phyloP scores from a whole-genome alignment of 257 asterid species.

The Scutellaria galericulata region DNA sequence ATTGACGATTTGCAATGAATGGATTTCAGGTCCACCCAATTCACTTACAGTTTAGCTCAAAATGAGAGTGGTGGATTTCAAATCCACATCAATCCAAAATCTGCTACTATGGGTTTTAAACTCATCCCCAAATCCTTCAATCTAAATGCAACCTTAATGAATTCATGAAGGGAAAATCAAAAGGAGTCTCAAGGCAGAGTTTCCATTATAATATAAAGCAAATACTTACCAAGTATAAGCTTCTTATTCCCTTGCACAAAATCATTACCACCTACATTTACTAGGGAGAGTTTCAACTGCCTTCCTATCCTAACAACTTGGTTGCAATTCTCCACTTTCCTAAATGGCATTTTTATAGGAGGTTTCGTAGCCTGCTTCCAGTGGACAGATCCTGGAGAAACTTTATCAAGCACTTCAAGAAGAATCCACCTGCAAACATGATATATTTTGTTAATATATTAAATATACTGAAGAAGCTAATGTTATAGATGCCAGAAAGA shows the following conservation, averaged over 20 bases:
- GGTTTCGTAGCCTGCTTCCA: conserved; percentile 96
- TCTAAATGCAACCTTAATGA: background rate
- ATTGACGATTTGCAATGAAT: too few species aligned
- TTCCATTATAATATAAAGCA: conserved; percentile 17
- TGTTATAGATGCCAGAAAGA: conserved; percentile 27
- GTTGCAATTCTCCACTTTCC: conserved; percentile 96
- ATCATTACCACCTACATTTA: conserved; percentile 95
- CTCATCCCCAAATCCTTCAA: background rate
- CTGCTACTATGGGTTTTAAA: background rate
- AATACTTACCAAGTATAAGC: conserved; percentile 85
- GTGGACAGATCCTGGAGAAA: conserved; percentile 78
- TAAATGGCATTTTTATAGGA: conserved; percentile 94
- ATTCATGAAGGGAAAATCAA: conserved; percentile 15
- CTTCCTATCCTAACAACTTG: conserved; percentile 88
- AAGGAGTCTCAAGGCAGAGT: conserved; percentile 5
- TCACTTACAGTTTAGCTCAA: too few species aligned
- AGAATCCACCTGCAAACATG: conserved; percentile 74
- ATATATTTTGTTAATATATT: background rate
- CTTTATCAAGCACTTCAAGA: conserved; percentile 86
- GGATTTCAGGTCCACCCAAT: too few species aligned
- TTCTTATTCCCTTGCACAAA: conserved; percentile 96
- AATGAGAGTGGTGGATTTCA: too few species aligned
- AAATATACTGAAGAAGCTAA: conserved; percentile 22
- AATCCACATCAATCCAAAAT: too few species aligned
- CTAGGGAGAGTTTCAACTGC: conserved; percentile 83